These are phyloP conservation scores for Vitellaria paradoxa DNA, from an alignment of 179 eudicot genomes.

Conservation along the genomic window DNA sequence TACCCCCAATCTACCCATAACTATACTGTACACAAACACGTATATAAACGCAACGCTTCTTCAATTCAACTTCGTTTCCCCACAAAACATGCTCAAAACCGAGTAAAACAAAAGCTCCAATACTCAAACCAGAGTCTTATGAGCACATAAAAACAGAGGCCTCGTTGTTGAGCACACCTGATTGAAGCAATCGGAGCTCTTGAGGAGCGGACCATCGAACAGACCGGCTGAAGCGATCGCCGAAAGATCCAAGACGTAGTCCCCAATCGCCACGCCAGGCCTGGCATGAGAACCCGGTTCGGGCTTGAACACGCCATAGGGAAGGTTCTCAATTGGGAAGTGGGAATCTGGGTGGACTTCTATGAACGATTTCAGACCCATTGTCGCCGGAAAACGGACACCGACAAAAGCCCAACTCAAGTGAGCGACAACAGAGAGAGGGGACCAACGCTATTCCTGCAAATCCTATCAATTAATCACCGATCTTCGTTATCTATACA, in stretches of 20 bases:
- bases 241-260: conserved; percentile 80
- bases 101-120: not conserved
- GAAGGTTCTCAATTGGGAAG: conserved; percentile 90
- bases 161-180: conserved; percentile 42
- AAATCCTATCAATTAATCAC: too few species aligned
- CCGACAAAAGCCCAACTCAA: not conserved
- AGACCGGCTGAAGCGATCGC: conserved; percentile 54
- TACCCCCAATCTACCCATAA: not conserved
- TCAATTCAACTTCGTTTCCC: not conserved
- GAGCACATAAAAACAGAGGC: not conserved
- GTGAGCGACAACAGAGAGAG: too few species aligned
- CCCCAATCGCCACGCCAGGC: conserved; percentile 93
- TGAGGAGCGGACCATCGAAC: conserved; percentile 72
- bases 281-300: conserved; percentile 46
- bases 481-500: too few species aligned
- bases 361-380: conserved; percentile 64
- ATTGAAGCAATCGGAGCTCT: conserved; percentile 73
- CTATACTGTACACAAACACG: not conserved
- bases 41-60: not conserved
- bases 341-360: conserved; percentile 74
- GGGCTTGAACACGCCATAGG: conserved; percentile 81
- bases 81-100: not conserved
- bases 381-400: conserved; percentile 17
- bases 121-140: not conserved
- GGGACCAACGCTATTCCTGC: too few species aligned